These are phyloP conservation scores for Plectosphaerella plurivora DNA, from an alignment of 2,329 filamentous ascomycete genomes.

Conservation along the genomic window DNA sequence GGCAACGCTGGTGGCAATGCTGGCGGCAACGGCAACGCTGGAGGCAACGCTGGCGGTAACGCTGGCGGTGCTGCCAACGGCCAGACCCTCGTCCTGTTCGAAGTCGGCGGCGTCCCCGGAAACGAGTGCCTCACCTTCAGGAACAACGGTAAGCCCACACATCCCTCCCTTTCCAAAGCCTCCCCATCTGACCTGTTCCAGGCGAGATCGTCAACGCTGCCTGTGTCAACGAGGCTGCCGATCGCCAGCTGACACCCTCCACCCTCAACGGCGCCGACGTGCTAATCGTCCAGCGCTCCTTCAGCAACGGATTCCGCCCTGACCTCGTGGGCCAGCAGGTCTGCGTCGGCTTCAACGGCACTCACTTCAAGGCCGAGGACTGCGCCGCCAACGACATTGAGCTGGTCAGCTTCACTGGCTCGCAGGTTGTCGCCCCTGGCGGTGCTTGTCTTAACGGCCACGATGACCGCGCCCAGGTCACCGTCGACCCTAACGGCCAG, in stretches of 20 bases:
- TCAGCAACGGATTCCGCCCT: slow-evolving; percentile 29
- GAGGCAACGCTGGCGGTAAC: not conserved
- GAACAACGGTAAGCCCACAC: slow-evolving; percentile 27
- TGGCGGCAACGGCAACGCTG: slow-evolving; percentile 4
- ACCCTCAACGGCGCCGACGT: slow-evolving; percentile 24
- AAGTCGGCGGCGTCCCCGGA: slow-evolving; percentile 28
- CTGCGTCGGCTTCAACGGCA: slow-evolving; percentile 35
- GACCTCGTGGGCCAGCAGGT: slow-evolving; percentile 30
- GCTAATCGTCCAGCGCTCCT: slow-evolving; percentile 30
- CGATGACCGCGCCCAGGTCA: slow-evolving; percentile 24
- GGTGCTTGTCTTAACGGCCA: slow-evolving; percentile 29
- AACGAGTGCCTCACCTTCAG: slow-evolving; percentile 34
- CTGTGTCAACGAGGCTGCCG: slow-evolving; percentile 28
- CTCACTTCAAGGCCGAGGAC: slow-evolving; percentile 28
- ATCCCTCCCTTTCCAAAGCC: not conserved
- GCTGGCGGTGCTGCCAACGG: not conserved
- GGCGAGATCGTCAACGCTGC: slow-evolving; percentile 37
- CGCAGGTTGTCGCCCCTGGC: slow-evolving; percentile 19
- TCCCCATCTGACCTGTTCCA: slow-evolving; percentile 7
- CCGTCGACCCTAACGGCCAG: slow-evolving; percentile 18
- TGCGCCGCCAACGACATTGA: slow-evolving; percentile 19
- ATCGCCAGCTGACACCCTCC: slow-evolving; percentile 33
- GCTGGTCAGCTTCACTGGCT: slow-evolving; percentile 20
- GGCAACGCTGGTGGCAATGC: not conserved
- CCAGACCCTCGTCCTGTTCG: slow-evolving; percentile 27